These are phyloP conservation scores for Psilocybe tampanensis DNA, from an alignment of 768 basidiomycete genomes.

Conservation along the genomic window DNA sequence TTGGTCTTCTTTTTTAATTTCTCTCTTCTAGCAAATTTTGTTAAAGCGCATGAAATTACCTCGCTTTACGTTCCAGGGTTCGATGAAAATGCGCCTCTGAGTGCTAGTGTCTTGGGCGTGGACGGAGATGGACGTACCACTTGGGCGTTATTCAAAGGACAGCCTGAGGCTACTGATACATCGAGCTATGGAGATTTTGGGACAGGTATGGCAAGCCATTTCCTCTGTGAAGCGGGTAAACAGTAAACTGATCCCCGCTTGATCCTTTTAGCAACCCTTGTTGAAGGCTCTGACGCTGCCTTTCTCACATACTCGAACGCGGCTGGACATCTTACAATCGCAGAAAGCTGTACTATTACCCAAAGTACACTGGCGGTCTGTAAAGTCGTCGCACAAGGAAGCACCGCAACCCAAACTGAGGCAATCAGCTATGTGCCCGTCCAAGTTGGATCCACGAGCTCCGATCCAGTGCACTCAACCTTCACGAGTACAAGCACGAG, in stretches of 20 bases:
- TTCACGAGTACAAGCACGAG: not conserved
- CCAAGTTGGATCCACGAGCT: not conserved
- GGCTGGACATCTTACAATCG: slow-evolving; percentile 25
- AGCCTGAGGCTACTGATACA: slow-evolving; percentile 30
- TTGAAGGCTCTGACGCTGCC: slow-evolving; percentile 42
- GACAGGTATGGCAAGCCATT: slow-evolving; percentile 33
- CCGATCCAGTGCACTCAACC: not conserved
- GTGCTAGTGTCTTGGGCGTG: slow-evolving; percentile 43
- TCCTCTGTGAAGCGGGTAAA: not conserved
- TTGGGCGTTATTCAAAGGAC: slow-evolving; percentile 38
- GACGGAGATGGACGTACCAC: slow-evolving; percentile 44
- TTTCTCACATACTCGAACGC: slow-evolving; percentile 37
- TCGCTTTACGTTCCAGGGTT: slow-evolving; percentile 50
- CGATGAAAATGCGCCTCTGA: slow-evolving; percentile 44
- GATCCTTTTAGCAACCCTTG: slow-evolving; percentile 39
- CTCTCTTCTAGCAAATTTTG: not conserved
- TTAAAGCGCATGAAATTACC: slow-evolving; percentile 15
- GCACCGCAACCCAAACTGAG: slow-evolving; percentile 29
- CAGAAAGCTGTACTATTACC: slow-evolving; percentile 24
- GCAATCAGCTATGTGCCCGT: slow-evolving; percentile 1
- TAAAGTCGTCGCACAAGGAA: slow-evolving; percentile 24
- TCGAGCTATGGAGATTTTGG: slow-evolving; percentile 35
- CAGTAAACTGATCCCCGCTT: not conserved
- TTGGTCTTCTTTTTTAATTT: not conserved
- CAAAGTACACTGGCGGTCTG: slow-evolving; percentile 26